These are phyloP conservation scores for Aspergillus viridinutans DNA, from an alignment of 2,329 filamentous ascomycete species.

Conservation along the genomic window DNA sequence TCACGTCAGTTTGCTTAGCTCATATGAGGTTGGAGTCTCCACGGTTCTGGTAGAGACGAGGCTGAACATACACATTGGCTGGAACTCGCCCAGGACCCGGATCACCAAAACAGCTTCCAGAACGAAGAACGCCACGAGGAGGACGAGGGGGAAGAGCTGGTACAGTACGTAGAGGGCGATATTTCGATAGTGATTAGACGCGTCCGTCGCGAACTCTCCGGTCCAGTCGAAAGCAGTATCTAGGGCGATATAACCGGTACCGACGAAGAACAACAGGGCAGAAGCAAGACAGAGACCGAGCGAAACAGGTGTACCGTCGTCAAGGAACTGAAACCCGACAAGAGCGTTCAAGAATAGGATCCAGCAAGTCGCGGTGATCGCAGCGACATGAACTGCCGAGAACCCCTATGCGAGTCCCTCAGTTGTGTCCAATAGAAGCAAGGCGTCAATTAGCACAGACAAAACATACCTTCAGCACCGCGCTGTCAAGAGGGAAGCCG, in stretches of 20 bases:
- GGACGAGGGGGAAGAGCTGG: constrained; percentile 81
- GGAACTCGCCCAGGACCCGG: constrained; percentile 76
- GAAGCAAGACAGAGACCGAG: constrained; percentile 70
- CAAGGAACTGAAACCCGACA: constrained; percentile 88
- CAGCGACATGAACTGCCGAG: constrained; percentile 81
- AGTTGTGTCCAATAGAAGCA: constrained; percentile 4
- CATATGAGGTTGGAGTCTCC: neutral
- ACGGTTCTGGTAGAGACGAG: neutral
- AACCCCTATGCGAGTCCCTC: constrained; percentile 59
- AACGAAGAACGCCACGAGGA: constrained; percentile 81
- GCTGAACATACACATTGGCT: constrained; percentile 69
- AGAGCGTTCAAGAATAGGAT: constrained; percentile 86
- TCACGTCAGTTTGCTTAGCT: constrained; percentile 1
- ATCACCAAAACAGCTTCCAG: constrained; percentile 82
- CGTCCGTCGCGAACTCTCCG: constrained; percentile 64
- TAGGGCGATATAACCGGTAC: constrained; percentile 91
- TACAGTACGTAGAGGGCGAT: constrained; percentile 93
- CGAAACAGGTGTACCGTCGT: constrained; percentile 86
- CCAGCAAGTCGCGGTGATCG: constrained; percentile 85
- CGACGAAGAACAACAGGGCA: constrained; percentile 69
- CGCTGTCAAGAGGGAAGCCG: constrained; percentile 70
- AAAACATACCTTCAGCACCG: constrained; percentile 62
- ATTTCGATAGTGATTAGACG: constrained; percentile 57
- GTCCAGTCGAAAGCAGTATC: constrained; percentile 90
- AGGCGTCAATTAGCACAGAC: neutral